Conservation (phyloP, 169 alveolate species). For the Eimeria necatrix region DNA sequence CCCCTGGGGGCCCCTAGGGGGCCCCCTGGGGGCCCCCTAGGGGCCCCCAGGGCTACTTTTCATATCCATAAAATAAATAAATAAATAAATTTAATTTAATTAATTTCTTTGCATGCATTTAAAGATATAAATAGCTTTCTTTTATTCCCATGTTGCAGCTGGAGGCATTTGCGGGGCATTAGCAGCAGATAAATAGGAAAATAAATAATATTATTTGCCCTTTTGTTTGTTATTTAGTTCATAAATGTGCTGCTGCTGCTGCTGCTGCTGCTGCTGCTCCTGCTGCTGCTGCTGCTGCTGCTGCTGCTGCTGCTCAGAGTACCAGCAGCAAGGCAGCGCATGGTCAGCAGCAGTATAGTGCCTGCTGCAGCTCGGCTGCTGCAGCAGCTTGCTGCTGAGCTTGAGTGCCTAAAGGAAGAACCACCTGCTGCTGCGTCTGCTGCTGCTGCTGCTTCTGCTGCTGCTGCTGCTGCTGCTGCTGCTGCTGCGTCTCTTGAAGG, state of each 20-base stretch:
- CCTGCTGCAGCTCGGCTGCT: constrained; percentile 30
- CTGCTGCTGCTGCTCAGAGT: neutral
- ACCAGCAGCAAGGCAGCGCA: neutral
- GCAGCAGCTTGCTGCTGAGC: neutral
- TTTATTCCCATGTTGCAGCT: no score
- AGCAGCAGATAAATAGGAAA: no score
- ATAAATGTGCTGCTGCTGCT: no score
- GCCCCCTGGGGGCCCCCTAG: neutral
- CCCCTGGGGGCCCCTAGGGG: neutral
- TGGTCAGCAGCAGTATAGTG: constrained; percentile 15
- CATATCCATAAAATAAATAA: neutral
- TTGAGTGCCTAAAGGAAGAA: neutral
- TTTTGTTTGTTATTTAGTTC: no score
- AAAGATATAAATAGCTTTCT: no score
- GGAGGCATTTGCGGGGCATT: no score
- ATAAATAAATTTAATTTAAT: no score
- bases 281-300: no score
- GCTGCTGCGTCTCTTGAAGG: neutral
- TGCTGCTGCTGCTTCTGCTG: neutral
- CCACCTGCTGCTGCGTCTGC: neutral
- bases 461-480: neutral
- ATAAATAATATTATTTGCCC: no score
- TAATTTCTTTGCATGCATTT: no score
- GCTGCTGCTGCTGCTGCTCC: neutral
- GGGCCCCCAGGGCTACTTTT: neutral